Conservation (phyloP, 2,329 filamentous ascomycete genomes). For the Periconia sp. region DNA sequence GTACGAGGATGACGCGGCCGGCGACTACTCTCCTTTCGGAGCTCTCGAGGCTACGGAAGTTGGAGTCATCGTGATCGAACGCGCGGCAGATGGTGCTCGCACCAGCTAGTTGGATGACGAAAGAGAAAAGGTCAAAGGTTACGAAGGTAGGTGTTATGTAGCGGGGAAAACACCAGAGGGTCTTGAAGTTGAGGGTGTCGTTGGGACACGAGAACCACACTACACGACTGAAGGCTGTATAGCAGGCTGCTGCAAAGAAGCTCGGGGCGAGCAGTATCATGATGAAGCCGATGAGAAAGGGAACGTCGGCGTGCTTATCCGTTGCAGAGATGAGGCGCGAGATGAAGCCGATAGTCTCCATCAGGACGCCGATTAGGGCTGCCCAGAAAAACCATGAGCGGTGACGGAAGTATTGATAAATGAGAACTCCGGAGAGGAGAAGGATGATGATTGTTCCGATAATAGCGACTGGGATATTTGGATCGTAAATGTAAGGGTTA, state of each 20-base stretch:
- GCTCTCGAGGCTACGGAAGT: constrained; percentile 48
- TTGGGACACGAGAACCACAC: constrained; percentile 49
- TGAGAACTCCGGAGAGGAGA: constrained; percentile 35
- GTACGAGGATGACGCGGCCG: constrained; percentile 49
- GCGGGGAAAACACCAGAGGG: constrained; percentile 50
- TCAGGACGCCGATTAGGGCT: constrained; percentile 37
- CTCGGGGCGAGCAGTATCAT: constrained; percentile 57
- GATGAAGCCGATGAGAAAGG: constrained; percentile 51
- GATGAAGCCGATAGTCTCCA: constrained; percentile 61
- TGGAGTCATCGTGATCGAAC: constrained; percentile 38
- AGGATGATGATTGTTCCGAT: constrained; percentile 51
- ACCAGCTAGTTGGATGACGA: constrained; percentile 53
- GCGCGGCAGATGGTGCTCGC: constrained; percentile 51
- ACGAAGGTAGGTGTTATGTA: constrained; percentile 59
- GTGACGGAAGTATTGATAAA: constrained; percentile 43
- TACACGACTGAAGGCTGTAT: constrained; percentile 57
- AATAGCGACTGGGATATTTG: constrained; percentile 52
- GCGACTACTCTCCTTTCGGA: constrained; percentile 35
- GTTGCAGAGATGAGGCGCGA: constrained; percentile 53
- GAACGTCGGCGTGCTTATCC: constrained; percentile 37
- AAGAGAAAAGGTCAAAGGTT: constrained; percentile 55
- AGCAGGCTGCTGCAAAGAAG: constrained; percentile 58
- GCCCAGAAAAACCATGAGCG: constrained; percentile 47
- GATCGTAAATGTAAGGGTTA: constrained; percentile 57
- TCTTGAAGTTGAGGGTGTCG: constrained; percentile 48